Percentiles rank a stretch among this genome's conserved stretches.
phyloP scores from a whole-genome alignment of 352 stramenopile genomes.

The Phytophthora tubulina region DNA sequence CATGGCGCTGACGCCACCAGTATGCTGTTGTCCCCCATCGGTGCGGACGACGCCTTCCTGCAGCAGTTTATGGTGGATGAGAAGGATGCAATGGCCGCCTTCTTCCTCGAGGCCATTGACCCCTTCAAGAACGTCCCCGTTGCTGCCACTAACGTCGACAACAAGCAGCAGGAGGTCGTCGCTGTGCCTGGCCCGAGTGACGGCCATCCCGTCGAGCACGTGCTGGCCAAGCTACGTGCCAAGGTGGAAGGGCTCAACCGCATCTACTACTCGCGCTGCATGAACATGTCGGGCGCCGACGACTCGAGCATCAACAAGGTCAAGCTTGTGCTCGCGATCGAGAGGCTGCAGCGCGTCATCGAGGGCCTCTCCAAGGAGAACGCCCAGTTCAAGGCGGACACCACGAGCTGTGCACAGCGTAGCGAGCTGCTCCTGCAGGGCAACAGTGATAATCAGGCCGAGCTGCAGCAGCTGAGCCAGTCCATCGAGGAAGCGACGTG shows the following conservation, averaged over 20 bases:
- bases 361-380: slow-evolving; percentile 57
- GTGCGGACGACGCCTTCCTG: slow-evolving; percentile 55
- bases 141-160: slow-evolving; percentile 4
- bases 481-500: slow-evolving; percentile 33
- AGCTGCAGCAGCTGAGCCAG: slow-evolving; percentile 30
- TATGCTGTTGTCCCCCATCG: slow-evolving; percentile 69
- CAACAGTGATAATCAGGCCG: neutral
- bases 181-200: slow-evolving; percentile 12
- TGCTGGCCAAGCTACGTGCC: slow-evolving; percentile 56
- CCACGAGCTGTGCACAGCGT: slow-evolving; percentile 40
- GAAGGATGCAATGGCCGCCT: slow-evolving; percentile 69
- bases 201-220: slow-evolving; percentile 45
- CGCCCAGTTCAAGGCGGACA: slow-evolving; percentile 47
- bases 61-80: slow-evolving; percentile 62
- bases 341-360: slow-evolving; percentile 65
- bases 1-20: slow-evolving; percentile 53
- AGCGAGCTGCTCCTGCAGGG: slow-evolving; percentile 28
- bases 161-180: slow-evolving; percentile 16
- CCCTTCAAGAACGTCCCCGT: slow-evolving; percentile 52
- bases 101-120: slow-evolving; percentile 70
- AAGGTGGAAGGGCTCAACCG: slow-evolving; percentile 63
- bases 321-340: slow-evolving; percentile 60
- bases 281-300: slow-evolving; percentile 44
- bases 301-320: slow-evolving; percentile 49
- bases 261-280: slow-evolving; percentile 74